A percentile compares a stretch with the other conserved stretches of the same genome.
Evolutionary conservation across 208 protist species (phyloP).

Genomic region (Trypanosoma scelopori): DNA sequence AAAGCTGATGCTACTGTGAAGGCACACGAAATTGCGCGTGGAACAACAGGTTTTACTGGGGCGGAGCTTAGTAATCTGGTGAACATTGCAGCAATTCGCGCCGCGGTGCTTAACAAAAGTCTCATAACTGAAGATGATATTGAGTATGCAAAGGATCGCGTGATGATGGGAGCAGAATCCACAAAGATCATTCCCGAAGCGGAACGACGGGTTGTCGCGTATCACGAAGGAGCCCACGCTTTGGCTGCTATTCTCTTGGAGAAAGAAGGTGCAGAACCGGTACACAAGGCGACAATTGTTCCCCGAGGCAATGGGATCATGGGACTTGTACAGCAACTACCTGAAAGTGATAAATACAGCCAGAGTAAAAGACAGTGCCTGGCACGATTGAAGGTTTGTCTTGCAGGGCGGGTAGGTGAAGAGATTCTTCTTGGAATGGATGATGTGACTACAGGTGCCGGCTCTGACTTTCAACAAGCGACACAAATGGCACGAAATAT

Average conservation of each 20-base stretch:
- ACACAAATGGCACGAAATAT: constrained; percentile 88
- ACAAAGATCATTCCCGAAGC: constrained; percentile 83
- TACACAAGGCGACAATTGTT: constrained; percentile 93
- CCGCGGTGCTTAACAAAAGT: constrained; percentile 78
- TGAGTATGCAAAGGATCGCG: constrained; percentile 91
- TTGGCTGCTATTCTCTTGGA: constrained; percentile 79
- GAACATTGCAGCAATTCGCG: constrained; percentile 91
- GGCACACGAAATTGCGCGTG: constrained; percentile 81
- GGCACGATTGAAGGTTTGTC: constrained; percentile 80
- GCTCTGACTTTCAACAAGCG: constrained; percentile 91
- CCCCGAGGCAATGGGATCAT: constrained; percentile 90
- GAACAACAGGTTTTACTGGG: constrained; percentile 90
- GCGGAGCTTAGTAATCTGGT: constrained; percentile 93
- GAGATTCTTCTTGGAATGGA: constrained; percentile 95
- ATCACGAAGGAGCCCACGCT: constrained; percentile 89
- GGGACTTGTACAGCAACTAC: constrained; percentile 89
- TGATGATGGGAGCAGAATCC: constrained; percentile 91
- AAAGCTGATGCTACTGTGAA: constrained; percentile 61
- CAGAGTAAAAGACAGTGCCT: constrained; percentile 84
- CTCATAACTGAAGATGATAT: constrained; percentile 79
- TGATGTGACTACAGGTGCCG: constrained; percentile 93
- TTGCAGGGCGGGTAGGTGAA: constrained; percentile 94
- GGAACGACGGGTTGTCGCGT: constrained; percentile 87
- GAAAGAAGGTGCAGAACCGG: constrained; percentile 76
- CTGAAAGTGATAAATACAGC: constrained; percentile 87